Percentiles rank a stretch among this genome's conserved stretches.
Conservation (phyloP, 257 asterid species). For the Rhazya stricta region DNA sequence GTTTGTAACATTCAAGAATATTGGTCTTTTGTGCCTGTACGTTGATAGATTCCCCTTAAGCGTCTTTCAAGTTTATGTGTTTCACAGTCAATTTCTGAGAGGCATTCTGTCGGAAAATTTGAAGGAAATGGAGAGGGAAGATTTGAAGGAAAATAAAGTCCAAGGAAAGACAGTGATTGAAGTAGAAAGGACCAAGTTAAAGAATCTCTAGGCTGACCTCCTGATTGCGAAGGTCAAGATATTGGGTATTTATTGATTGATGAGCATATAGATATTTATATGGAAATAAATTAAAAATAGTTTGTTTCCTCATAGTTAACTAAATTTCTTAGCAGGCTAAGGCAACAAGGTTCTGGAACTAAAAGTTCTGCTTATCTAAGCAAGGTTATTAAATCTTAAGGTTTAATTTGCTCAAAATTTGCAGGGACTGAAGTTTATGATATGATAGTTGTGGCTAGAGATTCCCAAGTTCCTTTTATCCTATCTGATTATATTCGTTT, state of each 20-base stretch:
- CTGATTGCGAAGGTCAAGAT: neutral
- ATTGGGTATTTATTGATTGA: neutral
- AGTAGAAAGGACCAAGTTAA: neutral
- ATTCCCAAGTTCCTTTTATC: neutral
- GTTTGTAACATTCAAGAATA: neutral
- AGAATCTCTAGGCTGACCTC: neutral
- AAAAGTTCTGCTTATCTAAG: neutral
- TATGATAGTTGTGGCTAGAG: neutral
- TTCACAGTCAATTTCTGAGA: neutral
- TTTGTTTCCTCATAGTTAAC: neutral
- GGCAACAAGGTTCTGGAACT: neutral
- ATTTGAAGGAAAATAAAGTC: neutral
- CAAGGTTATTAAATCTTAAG: neutral
- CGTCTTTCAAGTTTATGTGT: neutral
- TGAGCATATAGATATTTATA: neutral
- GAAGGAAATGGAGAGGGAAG: neutral
- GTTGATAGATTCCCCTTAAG: neutral
- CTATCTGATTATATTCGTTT: constrained; percentile 28
- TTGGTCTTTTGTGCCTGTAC: constrained; percentile 1
- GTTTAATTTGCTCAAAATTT: neutral
- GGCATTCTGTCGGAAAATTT: neutral
- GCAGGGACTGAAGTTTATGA: neutral
- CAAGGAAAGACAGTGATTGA: neutral
- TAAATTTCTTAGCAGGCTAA: neutral
- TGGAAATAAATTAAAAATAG: neutral